Conservation (phyloP, 148 eudicot genomes). For the Polygonum maritimum region DNA sequence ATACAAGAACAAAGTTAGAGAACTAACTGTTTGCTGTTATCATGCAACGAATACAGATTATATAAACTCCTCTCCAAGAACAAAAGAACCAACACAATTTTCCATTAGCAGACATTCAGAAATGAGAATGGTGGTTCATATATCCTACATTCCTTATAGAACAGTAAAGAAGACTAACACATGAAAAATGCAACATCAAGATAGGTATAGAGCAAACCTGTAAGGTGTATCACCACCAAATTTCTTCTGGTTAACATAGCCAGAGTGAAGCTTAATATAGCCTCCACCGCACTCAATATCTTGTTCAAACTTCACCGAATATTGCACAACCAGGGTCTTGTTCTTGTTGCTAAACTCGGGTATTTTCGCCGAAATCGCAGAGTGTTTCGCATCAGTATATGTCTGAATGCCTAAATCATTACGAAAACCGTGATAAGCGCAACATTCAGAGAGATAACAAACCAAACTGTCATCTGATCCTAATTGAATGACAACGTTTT, state of each 20-base stretch:
- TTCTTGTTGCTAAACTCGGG: conserved; percentile 78
- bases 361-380: conserved; percentile 70
- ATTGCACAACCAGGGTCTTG: conserved; percentile 71
- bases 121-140: not conserved
- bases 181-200: not conserved
- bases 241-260: conserved; percentile 86
- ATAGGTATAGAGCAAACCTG: conserved; percentile 37
- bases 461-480: not conserved
- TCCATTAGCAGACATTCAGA: not conserved
- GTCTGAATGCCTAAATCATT: conserved; percentile 71
- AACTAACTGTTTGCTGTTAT: not conserved
- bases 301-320: conserved; percentile 75
- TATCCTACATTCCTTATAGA: not conserved
- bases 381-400: conserved; percentile 56
- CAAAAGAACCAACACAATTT: not conserved
- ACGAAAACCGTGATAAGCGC: not conserved
- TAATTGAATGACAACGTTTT: not conserved
- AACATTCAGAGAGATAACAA: not conserved
- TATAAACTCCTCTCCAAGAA: not conserved
- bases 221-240: conserved; percentile 95
- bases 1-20: not conserved
- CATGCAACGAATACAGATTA: not conserved
- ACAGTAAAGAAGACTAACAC: not conserved
- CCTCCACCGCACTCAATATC: conserved; percentile 97
- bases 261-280: conserved; percentile 79